A percentile compares a stretch with the other conserved stretches of the same genome.
phyloP scores from a whole-genome alignment of 2,329 filamentous ascomycete genomes.

The Beauveria australis region DNA sequence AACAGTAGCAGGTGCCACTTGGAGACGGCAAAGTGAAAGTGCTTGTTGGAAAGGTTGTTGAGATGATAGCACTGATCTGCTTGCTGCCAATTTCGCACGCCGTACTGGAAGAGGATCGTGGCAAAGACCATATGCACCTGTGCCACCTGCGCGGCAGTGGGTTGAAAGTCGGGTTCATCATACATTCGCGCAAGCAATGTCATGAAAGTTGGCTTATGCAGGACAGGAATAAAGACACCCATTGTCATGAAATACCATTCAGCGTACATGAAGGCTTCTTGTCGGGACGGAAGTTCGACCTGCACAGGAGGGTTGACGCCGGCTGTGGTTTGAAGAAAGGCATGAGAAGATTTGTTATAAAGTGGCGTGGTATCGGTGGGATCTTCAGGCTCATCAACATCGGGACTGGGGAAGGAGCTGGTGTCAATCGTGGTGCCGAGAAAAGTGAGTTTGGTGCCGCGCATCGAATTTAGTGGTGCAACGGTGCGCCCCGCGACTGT shows the following conservation, averaged over 20 bases:
- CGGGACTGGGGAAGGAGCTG: slow-evolving; percentile 59
- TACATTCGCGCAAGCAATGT: slow-evolving; percentile 57
- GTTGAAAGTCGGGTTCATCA: slow-evolving; percentile 56
- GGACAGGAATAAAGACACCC: slow-evolving; percentile 62
- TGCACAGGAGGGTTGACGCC: slow-evolving; percentile 49
- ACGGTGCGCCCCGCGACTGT: slow-evolving; percentile 57
- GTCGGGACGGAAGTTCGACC: slow-evolving; percentile 53
- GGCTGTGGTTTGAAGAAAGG: slow-evolving; percentile 58
- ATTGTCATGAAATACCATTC: slow-evolving; percentile 70
- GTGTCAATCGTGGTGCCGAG: slow-evolving; percentile 75
- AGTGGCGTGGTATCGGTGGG: slow-evolving; percentile 36
- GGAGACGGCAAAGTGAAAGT: slow-evolving; percentile 68
- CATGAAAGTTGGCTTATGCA: slow-evolving; percentile 71
- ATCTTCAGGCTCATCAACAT: slow-evolving; percentile 48
- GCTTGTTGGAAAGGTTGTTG: slow-evolving; percentile 61
- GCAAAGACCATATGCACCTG: slow-evolving; percentile 74
- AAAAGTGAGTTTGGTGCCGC: slow-evolving; percentile 68
- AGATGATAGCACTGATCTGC: slow-evolving; percentile 44
- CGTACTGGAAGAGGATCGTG: slow-evolving; percentile 69
- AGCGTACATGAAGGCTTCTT: slow-evolving; percentile 59
- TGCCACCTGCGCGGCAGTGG: slow-evolving; percentile 57
- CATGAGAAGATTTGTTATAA: slow-evolving; percentile 65
- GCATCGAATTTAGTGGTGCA: slow-evolving; percentile 62
- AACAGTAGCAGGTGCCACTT: slow-evolving; percentile 58
- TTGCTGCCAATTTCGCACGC: slow-evolving; percentile 57